These are phyloP conservation scores for Priceomyces melissophilus DNA, from an alignment of 805 yeast genomes.

Conservation along the genomic window DNA sequence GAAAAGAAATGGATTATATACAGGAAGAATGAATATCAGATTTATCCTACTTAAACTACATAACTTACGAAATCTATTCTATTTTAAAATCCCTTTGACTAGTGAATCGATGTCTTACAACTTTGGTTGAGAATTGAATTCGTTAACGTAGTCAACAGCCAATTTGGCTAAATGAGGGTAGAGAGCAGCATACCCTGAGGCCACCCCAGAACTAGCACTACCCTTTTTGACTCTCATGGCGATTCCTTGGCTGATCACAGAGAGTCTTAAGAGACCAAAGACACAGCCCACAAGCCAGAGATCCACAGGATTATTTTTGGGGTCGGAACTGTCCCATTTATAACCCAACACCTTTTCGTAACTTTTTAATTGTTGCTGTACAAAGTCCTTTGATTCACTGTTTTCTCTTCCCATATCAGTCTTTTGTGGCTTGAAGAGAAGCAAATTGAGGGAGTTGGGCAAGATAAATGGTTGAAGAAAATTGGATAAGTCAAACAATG, in stretches of 20 bases:
- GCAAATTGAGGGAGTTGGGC: slow-evolving; percentile 35
- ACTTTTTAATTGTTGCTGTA: slow-evolving; percentile 22
- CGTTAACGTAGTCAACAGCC: slow-evolving; percentile 20
- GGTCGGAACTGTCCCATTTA: slow-evolving; percentile 29
- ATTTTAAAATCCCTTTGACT: no score
- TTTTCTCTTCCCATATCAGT: slow-evolving; percentile 32
- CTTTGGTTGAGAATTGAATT: slow-evolving; percentile 3
- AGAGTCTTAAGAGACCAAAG: slow-evolving; percentile 52
- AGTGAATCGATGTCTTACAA: no score
- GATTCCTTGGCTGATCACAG: slow-evolving; percentile 61
- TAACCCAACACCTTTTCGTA: slow-evolving; percentile 21
- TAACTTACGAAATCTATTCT: no score
- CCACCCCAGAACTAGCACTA: slow-evolving; percentile 52
- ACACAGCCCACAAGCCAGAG: slow-evolving; percentile 53
- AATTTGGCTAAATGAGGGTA: slow-evolving; percentile 30
- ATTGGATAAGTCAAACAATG: slow-evolving; percentile 59
- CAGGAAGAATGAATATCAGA: no score
- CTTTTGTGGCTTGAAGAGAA: slow-evolving; percentile 23
- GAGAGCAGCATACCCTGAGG: slow-evolving; percentile 35
- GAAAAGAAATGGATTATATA: no score
- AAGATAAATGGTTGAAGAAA: slow-evolving; percentile 52
- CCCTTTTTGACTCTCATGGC: slow-evolving; percentile 53
- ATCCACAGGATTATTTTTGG: slow-evolving; percentile 41
- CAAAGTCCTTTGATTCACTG: slow-evolving; percentile 18
- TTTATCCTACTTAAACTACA: no score